Evolutionary conservation across 2,329 filamentous ascomycete species (phyloP).

Genomic region (Ramularia collo-cygni): DNA sequence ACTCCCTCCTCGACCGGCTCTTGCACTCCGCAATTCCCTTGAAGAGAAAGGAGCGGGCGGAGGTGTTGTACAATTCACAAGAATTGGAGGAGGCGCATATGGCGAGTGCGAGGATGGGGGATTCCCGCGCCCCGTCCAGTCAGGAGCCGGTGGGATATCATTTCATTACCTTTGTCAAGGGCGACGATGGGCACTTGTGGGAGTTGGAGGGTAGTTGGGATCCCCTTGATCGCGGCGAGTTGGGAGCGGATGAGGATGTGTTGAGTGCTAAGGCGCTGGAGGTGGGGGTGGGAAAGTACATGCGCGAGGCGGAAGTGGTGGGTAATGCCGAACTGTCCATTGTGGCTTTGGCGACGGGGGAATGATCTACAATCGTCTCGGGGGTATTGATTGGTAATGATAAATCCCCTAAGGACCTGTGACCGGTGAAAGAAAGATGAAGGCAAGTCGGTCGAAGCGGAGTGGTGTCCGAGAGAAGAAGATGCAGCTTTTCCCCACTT

Average conservation of each 20-base stretch:
- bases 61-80: slow-evolving; percentile 45
- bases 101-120: slow-evolving; percentile 36
- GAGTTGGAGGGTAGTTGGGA: slow-evolving; percentile 41
- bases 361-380: not conserved
- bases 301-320: slow-evolving; percentile 29
- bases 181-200: slow-evolving; percentile 40
- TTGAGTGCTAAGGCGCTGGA: slow-evolving; percentile 38
- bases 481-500: too few relatives aligned
- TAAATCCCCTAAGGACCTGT: too few relatives aligned
- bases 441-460: too few relatives aligned
- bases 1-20: slow-evolving; percentile 41
- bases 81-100: slow-evolving; percentile 39
- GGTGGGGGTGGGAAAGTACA: slow-evolving; percentile 35
- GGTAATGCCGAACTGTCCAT: slow-evolving; percentile 39
- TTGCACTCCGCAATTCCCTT: slow-evolving; percentile 40
- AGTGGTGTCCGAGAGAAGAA: too few relatives aligned
- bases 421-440: too few relatives aligned
- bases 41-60: slow-evolving; percentile 38
- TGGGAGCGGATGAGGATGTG: slow-evolving; percentile 39
- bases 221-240: slow-evolving; percentile 38
- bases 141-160: slow-evolving; percentile 34
- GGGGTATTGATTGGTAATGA: too few relatives aligned
- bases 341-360: slow-evolving; percentile 34
- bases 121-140: slow-evolving; percentile 30
- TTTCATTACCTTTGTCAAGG: slow-evolving; percentile 44